Base-by-base conservation (phyloP, 2,329 filamentous ascomycete genomes). In the Lachnum nothofagi region DNA sequence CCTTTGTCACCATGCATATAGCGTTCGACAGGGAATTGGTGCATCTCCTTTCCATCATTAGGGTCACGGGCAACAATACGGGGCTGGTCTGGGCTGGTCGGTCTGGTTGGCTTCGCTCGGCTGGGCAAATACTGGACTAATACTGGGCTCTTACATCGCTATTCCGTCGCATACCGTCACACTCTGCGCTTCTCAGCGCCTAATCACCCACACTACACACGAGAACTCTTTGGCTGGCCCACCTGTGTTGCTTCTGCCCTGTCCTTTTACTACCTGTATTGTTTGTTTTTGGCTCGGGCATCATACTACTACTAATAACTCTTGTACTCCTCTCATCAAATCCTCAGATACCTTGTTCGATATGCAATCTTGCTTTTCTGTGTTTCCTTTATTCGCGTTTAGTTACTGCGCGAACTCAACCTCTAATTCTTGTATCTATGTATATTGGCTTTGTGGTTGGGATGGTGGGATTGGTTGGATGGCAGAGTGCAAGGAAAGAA, bases 261-360 rank as follows among this genome's bases (percentile, higher is more conserved):
- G 60, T 63, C 57, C 59, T 63, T 56, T 51, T 59, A 54, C 17
- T 52, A 48, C 41, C 46, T 53, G 47, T 34, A 22, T 25, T 48
- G 51, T 44, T 47, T 49, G 44, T 33, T 42, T 51, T 45, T 51
- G 10, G 29, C 31, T 34, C 19, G 49, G 48, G 55, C 47, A 55
- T 54, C 54, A 56, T 51, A 47, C 38, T 40, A 45, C 37, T 34
- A 35, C 29, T 61, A 61, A 61, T 61, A 58, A 48, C 60, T 56
- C 52, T 55, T 58, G 54, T 59, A 57, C 54, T 55, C 46, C 51
- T 58, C 49, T 55, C 48, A 34, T 55, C 49, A 33, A 39, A 48
- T 68, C 64, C 57, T 69, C 72, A 74, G 73, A 78, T 78, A 78
- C 76, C 75, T 79, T 79, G 76, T 79, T 78, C 74, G 71, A 78